Base-by-base conservation (phyloP, 441 rosid genomes). In the Lepidium campestre region DNA sequence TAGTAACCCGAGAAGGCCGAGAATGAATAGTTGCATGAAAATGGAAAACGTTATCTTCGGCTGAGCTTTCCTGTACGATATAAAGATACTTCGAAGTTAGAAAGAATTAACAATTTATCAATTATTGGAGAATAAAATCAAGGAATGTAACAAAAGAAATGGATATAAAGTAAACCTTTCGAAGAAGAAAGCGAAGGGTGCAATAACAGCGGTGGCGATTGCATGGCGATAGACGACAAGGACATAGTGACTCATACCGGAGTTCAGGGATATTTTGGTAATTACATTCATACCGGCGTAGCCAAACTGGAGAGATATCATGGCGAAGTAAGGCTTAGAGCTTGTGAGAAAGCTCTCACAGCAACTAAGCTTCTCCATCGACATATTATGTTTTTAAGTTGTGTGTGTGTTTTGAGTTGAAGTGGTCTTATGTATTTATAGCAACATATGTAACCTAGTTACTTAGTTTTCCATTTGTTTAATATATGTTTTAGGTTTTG, bases 221-320 rank as follows among this genome's bases (percentile, higher is more conserved):
- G 91, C 90, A 31, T 87, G 91, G 42, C 96, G 83, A 61, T 89
- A 89, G 69, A 87, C 93, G 5, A 89, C 93, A 4, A 89, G 91
- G 39, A 89, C 91, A 35, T 87, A 84, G 66, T 84, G 96, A 74
- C 93, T 89, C 90, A 89, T 87, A 23, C 96, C 96, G 2, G 73
- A 50, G 76, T 84, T 84, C 57, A 89, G 88, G 18, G 96, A 82
- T 18, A 84, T 85, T 77, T 87, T 89, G 10, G 89, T 85, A 52
- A 89, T 87, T 50, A 89, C 84, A 55, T 84, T 82, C 96, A 89
- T 89, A 13, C 93, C 91, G 0, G 96, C 96, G 5, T 87, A 87
- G 1, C 93, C 93, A 45, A 89, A 87, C 45, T 89, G 96, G 40
- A 89, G 81, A 3, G 85, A 81, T 44, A 87, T 78, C 91, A 89